Percentiles rank a stretch among this genome's conserved stretches.
These are phyloP conservation scores for Hemerocallis citrina DNA, from an alignment of 106 monocot species.

Conservation along the genomic window DNA sequence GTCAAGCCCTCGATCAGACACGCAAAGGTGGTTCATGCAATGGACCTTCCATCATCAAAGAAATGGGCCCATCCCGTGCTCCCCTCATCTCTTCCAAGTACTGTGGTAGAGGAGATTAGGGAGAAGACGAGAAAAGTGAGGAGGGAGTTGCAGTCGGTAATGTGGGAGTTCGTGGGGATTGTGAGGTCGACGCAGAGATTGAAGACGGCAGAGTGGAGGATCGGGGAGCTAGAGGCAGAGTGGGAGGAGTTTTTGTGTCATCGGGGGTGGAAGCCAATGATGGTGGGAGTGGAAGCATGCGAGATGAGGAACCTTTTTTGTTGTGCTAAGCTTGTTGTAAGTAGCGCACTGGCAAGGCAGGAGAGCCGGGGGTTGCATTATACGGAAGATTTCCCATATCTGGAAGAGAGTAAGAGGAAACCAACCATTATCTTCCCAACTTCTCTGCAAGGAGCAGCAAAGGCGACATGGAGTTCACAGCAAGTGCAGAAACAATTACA, in stretches of 20 bases:
- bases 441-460: slow-evolving; percentile 16
- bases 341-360: slow-evolving; percentile 72
- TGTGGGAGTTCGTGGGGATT: slow-evolving; percentile 97
- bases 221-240: slow-evolving; percentile 72
- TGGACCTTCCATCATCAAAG: slow-evolving; percentile 7
- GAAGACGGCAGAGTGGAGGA: slow-evolving; percentile 85
- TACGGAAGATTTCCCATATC: slow-evolving; percentile 71
- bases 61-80: slow-evolving; percentile 46
- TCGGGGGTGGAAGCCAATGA: slow-evolving; percentile 72
- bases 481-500: slow-evolving; percentile 63
- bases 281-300: slow-evolving; percentile 73
- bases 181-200: slow-evolving; percentile 74
- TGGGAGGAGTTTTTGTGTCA: slow-evolving; percentile 76
- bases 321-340: slow-evolving; percentile 76
- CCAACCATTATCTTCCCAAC: slow-evolving; percentile 81
- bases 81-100: slow-evolving; percentile 21
- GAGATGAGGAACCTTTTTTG: slow-evolving; percentile 96
- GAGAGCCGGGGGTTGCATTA: slow-evolving; percentile 91
- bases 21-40: slow-evolving; percentile 19
- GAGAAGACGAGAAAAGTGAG: slow-evolving; percentile 43
- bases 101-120: slow-evolving; percentile 28
- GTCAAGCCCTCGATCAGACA: slow-evolving; percentile 71
- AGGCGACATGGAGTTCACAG: slow-evolving; percentile 72
- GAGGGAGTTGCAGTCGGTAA: slow-evolving; percentile 57
- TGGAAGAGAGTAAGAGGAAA: slow-evolving; percentile 76